phyloP scores from a whole-genome alignment of 129 eudicot species.

The Artemisia annua region DNA sequence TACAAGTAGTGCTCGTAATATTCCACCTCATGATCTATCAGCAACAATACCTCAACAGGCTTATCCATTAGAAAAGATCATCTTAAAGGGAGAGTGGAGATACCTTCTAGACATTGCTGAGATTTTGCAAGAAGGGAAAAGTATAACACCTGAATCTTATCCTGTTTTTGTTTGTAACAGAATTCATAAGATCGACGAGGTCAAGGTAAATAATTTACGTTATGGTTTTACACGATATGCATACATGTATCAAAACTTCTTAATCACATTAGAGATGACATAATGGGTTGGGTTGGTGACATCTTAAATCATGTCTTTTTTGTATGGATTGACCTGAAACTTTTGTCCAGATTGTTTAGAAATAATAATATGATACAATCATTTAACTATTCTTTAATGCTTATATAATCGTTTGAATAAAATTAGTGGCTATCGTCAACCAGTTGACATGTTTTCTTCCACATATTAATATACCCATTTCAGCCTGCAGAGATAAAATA shows the following conservation, averaged over 20 bases:
- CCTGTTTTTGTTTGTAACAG: conserved; percentile 72
- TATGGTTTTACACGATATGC: background rate
- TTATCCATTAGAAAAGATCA: conserved; percentile 78
- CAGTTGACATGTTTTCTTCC: too few relatives aligned
- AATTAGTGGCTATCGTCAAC: too few relatives aligned
- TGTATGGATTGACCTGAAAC: background rate
- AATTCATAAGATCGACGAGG: conserved; percentile 40
- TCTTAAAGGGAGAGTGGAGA: conserved; percentile 74
- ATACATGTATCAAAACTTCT: background rate
- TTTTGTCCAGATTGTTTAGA: too few relatives aligned
- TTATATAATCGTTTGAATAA: background rate
- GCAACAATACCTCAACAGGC: conserved; percentile 64
- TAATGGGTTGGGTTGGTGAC: conserved; percentile 6
- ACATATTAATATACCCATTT: too few relatives aligned
- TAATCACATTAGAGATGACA: background rate
- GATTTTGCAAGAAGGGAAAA: conserved; percentile 38
- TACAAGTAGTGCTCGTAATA: conserved; percentile 44
- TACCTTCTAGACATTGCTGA: conserved; percentile 53
- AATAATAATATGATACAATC: background rate
- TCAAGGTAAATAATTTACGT: conserved; percentile 47
- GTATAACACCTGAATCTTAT: conserved; percentile 35
- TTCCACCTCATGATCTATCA: conserved; percentile 77
- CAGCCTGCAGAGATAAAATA: too few relatives aligned
- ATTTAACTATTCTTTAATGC: background rate
- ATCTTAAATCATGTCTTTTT: background rate